Conservation (phyloP, 495 filamentous ascomycete genomes). For the Podospora australis region DNA sequence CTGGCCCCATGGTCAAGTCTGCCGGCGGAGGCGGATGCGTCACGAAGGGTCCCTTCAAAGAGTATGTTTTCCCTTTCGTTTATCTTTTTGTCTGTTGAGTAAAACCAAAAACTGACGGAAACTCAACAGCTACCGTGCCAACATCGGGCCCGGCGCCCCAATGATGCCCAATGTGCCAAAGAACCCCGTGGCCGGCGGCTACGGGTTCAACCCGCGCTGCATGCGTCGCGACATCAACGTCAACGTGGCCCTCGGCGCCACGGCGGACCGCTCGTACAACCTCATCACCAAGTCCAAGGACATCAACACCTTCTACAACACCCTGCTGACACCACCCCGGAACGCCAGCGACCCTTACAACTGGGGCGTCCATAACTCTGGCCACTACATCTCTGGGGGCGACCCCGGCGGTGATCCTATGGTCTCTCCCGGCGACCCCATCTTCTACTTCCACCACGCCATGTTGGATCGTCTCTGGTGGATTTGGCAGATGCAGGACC, state of each 20-base stretch:
- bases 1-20: slow-evolving; percentile 32
- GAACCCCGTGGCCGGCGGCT: slow-evolving; percentile 28
- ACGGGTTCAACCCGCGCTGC: slow-evolving; percentile 35
- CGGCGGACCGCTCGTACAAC: slow-evolving; percentile 37
- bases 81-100: neutral
- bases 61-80: slow-evolving; percentile 24
- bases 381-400: slow-evolving; percentile 55
- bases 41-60: slow-evolving; percentile 49
- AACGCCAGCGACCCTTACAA: slow-evolving; percentile 31
- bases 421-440: slow-evolving; percentile 53
- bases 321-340: slow-evolving; percentile 37
- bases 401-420: slow-evolving; percentile 55
- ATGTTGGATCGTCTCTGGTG: slow-evolving; percentile 57
- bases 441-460: slow-evolving; percentile 58
- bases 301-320: slow-evolving; percentile 49
- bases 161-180: slow-evolving; percentile 23
- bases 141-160: slow-evolving; percentile 31
- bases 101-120: neutral
- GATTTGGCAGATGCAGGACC: slow-evolving; percentile 50
- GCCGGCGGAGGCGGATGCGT: slow-evolving; percentile 57
- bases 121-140: slow-evolving; percentile 26
- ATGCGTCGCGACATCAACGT: slow-evolving; percentile 47
- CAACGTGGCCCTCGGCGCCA: slow-evolving; percentile 42
- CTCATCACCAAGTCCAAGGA: slow-evolving; percentile 43
- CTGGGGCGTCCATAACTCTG: slow-evolving; percentile 51